Evolutionary conservation across 1,284 basidiomycete genomes (phyloP).

Genomic region (Puccinia horiana): DNA sequence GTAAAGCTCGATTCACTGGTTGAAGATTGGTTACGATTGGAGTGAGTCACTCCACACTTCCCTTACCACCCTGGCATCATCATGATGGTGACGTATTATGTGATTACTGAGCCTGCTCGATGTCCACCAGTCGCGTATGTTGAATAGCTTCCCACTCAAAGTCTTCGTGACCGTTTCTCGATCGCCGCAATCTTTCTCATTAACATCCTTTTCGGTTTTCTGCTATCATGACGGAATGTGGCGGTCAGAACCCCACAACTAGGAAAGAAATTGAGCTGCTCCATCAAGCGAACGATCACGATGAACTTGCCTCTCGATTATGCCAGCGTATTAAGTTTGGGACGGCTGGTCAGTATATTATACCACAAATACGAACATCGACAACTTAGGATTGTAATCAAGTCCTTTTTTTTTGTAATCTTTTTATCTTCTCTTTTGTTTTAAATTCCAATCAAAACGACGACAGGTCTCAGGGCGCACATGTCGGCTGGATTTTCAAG

Average conservation of each 20-base stretch:
- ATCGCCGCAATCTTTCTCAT: background rate
- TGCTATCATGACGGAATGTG: background rate
- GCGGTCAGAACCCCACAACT: constrained; percentile 64
- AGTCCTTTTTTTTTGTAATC: no score
- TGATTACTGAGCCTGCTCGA: background rate
- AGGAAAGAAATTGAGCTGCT: constrained; percentile 65
- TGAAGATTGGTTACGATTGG: constrained; percentile 35
- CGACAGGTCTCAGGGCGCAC: constrained; percentile 73
- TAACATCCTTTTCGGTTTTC: background rate
- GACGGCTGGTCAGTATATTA: constrained; percentile 71
- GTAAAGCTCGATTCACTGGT: constrained; percentile 14
- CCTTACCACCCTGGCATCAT: background rate
- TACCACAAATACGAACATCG: background rate
- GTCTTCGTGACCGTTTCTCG: background rate
- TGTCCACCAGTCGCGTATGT: constrained; percentile 9
- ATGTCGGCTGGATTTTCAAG: constrained; percentile 83
- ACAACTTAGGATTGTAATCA: background rate
- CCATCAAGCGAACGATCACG: constrained; percentile 61
- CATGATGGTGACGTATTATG: background rate
- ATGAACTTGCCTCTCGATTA: constrained; percentile 67
- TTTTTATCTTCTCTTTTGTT: no score
- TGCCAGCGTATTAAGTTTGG: constrained; percentile 78
- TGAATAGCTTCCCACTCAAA: no score
- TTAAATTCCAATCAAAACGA: no score
- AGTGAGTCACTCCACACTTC: constrained; percentile 4